Conservation (phyloP, 441 rosid genomes). For the Syzygium malaccense region DNA sequence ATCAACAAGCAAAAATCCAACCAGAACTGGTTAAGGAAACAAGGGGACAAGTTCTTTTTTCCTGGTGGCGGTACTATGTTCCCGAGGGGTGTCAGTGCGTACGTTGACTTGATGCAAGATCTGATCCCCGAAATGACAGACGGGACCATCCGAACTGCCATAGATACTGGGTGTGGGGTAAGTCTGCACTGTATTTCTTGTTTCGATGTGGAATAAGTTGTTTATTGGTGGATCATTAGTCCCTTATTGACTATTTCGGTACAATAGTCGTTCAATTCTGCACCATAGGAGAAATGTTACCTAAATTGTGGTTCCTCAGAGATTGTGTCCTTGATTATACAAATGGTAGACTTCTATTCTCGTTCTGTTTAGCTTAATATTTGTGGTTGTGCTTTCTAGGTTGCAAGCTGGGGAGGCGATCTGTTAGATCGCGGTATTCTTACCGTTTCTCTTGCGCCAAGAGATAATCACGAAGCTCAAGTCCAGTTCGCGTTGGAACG, state of each 20-base stretch:
- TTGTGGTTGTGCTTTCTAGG: constrained; percentile 31
- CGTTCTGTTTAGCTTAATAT: neutral
- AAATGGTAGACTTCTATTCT: neutral
- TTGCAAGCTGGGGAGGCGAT: constrained; percentile 99
- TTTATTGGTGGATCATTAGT: neutral
- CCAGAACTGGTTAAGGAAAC: constrained; percentile 88
- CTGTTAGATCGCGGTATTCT: constrained; percentile 79
- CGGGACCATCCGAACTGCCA: constrained; percentile 84
- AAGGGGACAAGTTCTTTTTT: constrained; percentile 84
- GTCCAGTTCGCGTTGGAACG: constrained; percentile 97
- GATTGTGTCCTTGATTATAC: neutral
- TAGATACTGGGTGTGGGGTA: constrained; percentile 99
- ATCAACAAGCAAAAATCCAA: constrained; percentile 92
- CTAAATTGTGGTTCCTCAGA: neutral
- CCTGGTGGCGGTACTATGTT: constrained; percentile 99
- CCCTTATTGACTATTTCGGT: neutral
- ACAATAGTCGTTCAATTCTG: neutral
- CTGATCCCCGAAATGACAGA: constrained; percentile 92
- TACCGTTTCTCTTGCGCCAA: constrained; percentile 94
- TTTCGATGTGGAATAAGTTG: neutral
- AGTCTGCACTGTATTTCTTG: constrained; percentile 9
- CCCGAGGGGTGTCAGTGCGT: constrained; percentile 86
- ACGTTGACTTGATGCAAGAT: constrained; percentile 90
- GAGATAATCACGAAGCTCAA: constrained; percentile 98
- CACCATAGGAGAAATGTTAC: neutral